These are phyloP conservation scores for Ziziphus jujuba DNA, from an alignment of 306 rosid genomes.

Conservation along the genomic window DNA sequence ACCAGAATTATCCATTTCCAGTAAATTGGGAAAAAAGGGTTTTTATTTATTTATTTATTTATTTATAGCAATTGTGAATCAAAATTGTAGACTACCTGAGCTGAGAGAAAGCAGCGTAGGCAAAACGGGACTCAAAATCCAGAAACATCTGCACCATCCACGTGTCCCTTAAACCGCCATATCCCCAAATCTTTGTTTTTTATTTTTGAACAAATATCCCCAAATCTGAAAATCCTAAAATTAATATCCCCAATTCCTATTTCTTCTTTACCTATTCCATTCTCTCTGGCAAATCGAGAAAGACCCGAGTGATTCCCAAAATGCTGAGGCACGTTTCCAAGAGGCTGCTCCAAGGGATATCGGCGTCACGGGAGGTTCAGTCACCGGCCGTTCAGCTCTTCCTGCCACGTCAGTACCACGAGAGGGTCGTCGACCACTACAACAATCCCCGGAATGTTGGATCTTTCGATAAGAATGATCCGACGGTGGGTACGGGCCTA, in stretches of 20 bases:
- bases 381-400: slow-evolving; percentile 38
- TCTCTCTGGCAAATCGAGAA: not conserved
- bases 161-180: slow-evolving; percentile 23
- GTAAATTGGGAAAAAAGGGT: not conserved
- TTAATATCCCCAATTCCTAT: too few relatives aligned
- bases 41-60: too few relatives aligned
- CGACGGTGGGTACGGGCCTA: slow-evolving; percentile 78
- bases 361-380: slow-evolving; percentile 31
- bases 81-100: too few relatives aligned
- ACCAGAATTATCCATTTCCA: not conserved
- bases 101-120: not conserved
- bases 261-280: not conserved
- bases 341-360: slow-evolving; percentile 45
- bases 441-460: slow-evolving; percentile 84
- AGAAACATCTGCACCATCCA: slow-evolving; percentile 19
- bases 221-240: not conserved
- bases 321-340: slow-evolving; percentile 63
- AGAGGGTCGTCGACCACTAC: slow-evolving; percentile 89
- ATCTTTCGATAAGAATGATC: slow-evolving; percentile 77
- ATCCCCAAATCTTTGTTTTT: too few relatives aligned
- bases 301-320: not conserved
- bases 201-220: too few relatives aligned
- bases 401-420: slow-evolving; percentile 62
- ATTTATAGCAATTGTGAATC: not conserved
- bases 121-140: not conserved